A percentile compares a stretch with the other conserved stretches of the same genome.
phyloP scores from a whole-genome alignment of 495 filamentous ascomycete species.

The Xylaria nigripes region DNA sequence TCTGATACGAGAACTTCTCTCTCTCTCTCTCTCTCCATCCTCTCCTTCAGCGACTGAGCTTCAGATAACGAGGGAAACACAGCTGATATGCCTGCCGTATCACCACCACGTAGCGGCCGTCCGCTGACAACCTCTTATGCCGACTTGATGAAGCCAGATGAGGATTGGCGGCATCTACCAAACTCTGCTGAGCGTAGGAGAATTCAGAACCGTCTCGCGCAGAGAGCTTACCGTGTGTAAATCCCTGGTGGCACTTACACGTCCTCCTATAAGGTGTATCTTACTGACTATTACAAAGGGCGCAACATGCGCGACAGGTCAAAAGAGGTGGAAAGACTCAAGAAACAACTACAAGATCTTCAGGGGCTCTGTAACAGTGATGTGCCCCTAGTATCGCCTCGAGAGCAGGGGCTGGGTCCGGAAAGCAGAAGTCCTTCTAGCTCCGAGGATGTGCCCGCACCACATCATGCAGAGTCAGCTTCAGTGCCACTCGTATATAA shows the following conservation, averaged over 20 bases:
- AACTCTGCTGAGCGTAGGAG: constrained; percentile 30
- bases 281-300: constrained; percentile 17
- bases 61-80: neutral
- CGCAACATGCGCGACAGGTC: constrained; percentile 28
- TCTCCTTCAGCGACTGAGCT: neutral
- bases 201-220: constrained; percentile 34
- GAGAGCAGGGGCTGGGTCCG: constrained; percentile 23
- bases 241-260: neutral
- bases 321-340: constrained; percentile 27
- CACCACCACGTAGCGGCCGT: constrained; percentile 27
- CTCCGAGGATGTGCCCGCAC: constrained; percentile 16
- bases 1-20: neutral
- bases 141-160: constrained; percentile 28
- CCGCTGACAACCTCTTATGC: constrained; percentile 28
- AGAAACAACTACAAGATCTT: constrained; percentile 27
- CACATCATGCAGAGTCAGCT: constrained; percentile 14
- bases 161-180: constrained; percentile 28
- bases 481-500: constrained; percentile 15
- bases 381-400: constrained; percentile 20
- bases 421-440: constrained; percentile 22
- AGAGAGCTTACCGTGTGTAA: constrained; percentile 31
- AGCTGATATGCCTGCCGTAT: constrained; percentile 23
- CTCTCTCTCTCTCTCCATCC: neutral
- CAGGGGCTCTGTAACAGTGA: constrained; percentile 22
- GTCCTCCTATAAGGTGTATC: neutral